Base-by-base conservation (phyloP, 1,139 yeast genomes). In the Candida sp. region DNA sequence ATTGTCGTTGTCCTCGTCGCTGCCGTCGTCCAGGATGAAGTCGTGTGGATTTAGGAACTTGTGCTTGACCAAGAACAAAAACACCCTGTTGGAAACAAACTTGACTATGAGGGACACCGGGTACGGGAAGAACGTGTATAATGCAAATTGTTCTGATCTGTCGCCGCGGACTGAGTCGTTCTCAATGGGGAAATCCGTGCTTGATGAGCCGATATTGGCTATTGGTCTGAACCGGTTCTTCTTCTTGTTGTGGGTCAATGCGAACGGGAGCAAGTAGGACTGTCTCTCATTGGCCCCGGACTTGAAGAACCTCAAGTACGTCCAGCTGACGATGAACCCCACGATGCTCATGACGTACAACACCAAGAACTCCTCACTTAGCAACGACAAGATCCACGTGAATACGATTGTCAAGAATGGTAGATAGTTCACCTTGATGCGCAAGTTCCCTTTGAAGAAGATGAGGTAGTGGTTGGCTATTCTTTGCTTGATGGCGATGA, bases 401-500 rank as follows among this genome's bases (percentile, higher is more conserved):
- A 57, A 25, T 6, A 55, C 34, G 5, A 73, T 45, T 7, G 71
- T 52, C 8, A 72, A 51, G 46, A 77, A 73, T 9, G 82, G 81
- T 2, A 77, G 57, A 47, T 68, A 65, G 3, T 75, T 68, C 12
- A 77, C 78, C 49, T 71, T 70, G 22, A 77, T 58, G 38, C 81
- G 61, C 25, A 77, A 49, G 42, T 65, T 67, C 1, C 80, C 80
- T 50, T 71, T 69, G 55, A 77, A 69, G 46, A 77, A 67, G 28
- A 77, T 59, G 44, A 78, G 60, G 54, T 76, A 77, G 59, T 77
- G 81, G 50, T 70, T 68, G 22, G 78, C 72, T 17, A 77, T 75
- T 38, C 81, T 58, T 58, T 77, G 81, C 53, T 77, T 77, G 5
- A 75, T 66, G 4, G 81, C 80, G 9, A 77, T 75, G 8, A 78